phyloP scores from a whole-genome alignment of 345 rosid species.

The Heritiera fomes region DNA sequence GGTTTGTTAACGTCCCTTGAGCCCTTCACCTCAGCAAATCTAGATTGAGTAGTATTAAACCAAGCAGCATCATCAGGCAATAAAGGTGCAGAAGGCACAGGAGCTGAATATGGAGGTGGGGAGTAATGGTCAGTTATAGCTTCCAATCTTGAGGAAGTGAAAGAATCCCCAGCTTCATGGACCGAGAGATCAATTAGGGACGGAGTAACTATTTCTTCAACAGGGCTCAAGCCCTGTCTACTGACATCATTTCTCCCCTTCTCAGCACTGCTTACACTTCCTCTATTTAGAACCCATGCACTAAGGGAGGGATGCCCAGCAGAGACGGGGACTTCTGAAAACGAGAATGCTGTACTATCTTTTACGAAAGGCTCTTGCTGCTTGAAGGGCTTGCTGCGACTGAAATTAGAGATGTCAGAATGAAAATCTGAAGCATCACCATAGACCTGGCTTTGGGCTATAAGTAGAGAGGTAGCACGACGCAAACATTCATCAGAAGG shows the following conservation, averaged over 20 bases:
- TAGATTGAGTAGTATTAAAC: slow-evolving; percentile 41
- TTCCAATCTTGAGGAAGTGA: slow-evolving; percentile 26
- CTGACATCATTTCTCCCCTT: slow-evolving; percentile 36
- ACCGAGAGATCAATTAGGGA: slow-evolving; percentile 58
- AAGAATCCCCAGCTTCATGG: slow-evolving; percentile 34
- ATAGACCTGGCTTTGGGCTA: slow-evolving; percentile 50
- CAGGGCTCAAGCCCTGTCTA: slow-evolving; percentile 47
- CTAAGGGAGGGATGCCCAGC: slow-evolving; percentile 85
- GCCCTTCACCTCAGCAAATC: slow-evolving; percentile 20
- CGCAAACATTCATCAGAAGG: slow-evolving; percentile 69
- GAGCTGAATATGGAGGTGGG: slow-evolving; percentile 53
- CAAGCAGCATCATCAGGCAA: slow-evolving; percentile 78
- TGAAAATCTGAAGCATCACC: slow-evolving; percentile 43
- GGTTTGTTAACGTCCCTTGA: slow-evolving; percentile 33
- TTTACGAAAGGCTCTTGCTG: slow-evolving; percentile 45
- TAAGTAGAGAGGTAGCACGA: slow-evolving; percentile 67
- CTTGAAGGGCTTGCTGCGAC: slow-evolving; percentile 34
- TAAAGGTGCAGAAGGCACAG: slow-evolving; percentile 84
- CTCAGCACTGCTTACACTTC: slow-evolving; percentile 39
- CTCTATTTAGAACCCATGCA: slow-evolving; percentile 69
- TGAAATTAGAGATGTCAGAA: slow-evolving; percentile 46
- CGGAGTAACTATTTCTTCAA: slow-evolving; percentile 55
- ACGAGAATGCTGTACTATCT: slow-evolving; percentile 29
- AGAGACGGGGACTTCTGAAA: slow-evolving; percentile 44
- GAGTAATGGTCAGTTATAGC: slow-evolving; percentile 29